These are phyloP conservation scores for Talaromyces ruber DNA, from an alignment of 495 filamentous ascomycete species.

Conservation along the genomic window DNA sequence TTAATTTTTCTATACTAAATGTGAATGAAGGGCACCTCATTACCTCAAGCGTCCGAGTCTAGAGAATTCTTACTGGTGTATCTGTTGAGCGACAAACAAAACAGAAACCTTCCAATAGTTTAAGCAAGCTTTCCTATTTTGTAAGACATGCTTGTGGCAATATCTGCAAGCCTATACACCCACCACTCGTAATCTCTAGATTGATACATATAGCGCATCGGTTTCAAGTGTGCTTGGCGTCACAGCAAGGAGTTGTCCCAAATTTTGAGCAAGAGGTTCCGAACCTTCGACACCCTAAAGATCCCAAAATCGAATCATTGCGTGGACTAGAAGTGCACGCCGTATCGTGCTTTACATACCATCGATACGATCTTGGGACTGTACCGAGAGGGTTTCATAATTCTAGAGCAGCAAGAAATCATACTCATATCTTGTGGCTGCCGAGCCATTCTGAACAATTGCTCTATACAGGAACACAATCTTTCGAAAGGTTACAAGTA, in stretches of 20 bases:
- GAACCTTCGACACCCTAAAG: conserved; percentile 10
- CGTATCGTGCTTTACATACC: conserved; percentile 12
- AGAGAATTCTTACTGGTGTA: conserved; percentile 9
- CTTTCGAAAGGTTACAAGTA: conserved; percentile 6
- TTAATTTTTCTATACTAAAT: background rate
- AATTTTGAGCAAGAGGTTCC: background rate
- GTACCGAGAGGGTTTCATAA: conserved; percentile 9
- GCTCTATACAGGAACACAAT: conserved; percentile 10
- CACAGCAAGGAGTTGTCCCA: conserved; percentile 7
- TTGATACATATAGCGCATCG: conserved; percentile 6
- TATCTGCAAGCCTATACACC: conserved; percentile 1
- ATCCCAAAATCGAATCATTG: conserved; percentile 8
- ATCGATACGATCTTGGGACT: conserved; percentile 1
- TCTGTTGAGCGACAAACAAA: conserved; percentile 9
- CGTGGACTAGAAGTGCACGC: conserved; percentile 9
- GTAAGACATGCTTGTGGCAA: conserved; percentile 6
- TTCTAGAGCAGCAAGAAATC: conserved; percentile 11
- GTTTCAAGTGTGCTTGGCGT: conserved; percentile 6
- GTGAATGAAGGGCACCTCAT: background rate
- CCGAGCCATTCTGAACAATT: background rate
- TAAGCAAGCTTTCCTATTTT: conserved; percentile 7
- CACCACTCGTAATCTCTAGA: conserved; percentile 12
- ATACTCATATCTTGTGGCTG: conserved; percentile 9
- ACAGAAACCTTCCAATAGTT: conserved; percentile 10
- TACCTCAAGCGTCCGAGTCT: background rate